These are phyloP conservation scores for Cicer yamashitae DNA, from an alignment of 306 rosid genomes.

Conservation along the genomic window DNA sequence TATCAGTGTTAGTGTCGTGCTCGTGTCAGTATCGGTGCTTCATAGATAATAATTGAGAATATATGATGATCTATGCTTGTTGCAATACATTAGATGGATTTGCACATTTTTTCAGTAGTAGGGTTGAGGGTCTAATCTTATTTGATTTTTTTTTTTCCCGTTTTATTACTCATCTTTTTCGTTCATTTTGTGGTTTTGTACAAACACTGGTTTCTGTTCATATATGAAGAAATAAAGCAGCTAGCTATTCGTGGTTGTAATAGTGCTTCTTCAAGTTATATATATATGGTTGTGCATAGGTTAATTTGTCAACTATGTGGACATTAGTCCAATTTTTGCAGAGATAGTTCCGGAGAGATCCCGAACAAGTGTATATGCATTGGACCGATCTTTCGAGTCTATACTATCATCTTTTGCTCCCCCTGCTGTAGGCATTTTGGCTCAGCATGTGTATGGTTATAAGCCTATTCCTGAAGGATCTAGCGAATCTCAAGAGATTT, in stretches of 20 bases:
- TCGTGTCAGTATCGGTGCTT: no score
- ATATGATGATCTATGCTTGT: not conserved
- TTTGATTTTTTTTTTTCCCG: no score
- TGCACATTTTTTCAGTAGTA: not conserved
- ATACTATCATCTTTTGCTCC: conserved; percentile 90
- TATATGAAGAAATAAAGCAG: not conserved
- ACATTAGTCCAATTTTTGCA: conserved; percentile 89
- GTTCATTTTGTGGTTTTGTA: conserved; percentile 8
- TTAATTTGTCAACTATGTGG: conserved; percentile 42
- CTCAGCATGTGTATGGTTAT: conserved; percentile 85
- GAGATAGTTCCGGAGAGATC: conserved; percentile 95
- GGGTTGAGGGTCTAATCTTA: no score
- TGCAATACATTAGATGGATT: not conserved
- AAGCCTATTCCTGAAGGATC: conserved; percentile 67
- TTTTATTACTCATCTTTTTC: not conserved
- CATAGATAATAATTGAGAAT: not conserved
- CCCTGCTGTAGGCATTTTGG: conserved; percentile 83
- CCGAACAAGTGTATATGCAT: conserved; percentile 86
- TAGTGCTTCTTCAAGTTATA: conserved; percentile 14
- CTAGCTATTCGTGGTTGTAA: conserved; percentile 10
- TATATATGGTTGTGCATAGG: not conserved
- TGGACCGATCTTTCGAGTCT: conserved; percentile 89
- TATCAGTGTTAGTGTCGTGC: no score
- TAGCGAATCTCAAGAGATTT: conserved; percentile 58
- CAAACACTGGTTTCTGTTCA: conserved; percentile 24